Base-by-base conservation (phyloP, 106 monocot genomes). In the Dioscorea zingiberensis region DNA sequence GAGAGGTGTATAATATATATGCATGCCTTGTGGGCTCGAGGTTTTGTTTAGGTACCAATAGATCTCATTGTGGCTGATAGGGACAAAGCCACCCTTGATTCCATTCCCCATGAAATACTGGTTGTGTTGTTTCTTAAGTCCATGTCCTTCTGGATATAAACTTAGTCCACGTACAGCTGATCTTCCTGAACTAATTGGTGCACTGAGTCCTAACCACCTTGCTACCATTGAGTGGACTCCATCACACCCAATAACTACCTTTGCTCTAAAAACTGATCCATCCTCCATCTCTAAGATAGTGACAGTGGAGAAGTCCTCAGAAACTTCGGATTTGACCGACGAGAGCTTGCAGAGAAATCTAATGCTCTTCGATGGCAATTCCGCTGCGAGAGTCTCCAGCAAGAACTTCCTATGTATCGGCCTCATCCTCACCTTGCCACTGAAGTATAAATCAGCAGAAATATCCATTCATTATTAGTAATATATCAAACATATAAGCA, bases 241-340 rank as follows among this genome's bases (percentile, higher is more conserved):
- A 21, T 85, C 85, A 25, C 85, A 81, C 21, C 85, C 78, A 27
- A 86, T 75, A 30, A 13, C 2, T 51, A 84, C 89, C 83, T 80
- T 90, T 1, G 85, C 65, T 63, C 58, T 68, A 21, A 89, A 77
- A 21, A 71, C 44, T 21, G 74, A 21, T 18, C 89, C 85, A 62
- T 85, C 85, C 18, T 76, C 89, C 19, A 89, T 47, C n/a, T 63
- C 27, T 47, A 86, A 28, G 46, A 66, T 7, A 9, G 48, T 66
- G 46, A 25, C 9, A 59, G 55, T 28, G 4, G 80, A 55, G 1
- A 71, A 73, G 32, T 65, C 79, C 10, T 49, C 21, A 3, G 17
- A 44, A 2, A 25, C 51, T 13, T 80, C 81, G 3, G 13, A 57
- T 24, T 54, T 70, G 44, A 86, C 86, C 16, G 80, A 80, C 3